phyloP scores from a whole-genome alignment of 176 grass and related monocot genomes.

The Oropetium thomaeum region DNA sequence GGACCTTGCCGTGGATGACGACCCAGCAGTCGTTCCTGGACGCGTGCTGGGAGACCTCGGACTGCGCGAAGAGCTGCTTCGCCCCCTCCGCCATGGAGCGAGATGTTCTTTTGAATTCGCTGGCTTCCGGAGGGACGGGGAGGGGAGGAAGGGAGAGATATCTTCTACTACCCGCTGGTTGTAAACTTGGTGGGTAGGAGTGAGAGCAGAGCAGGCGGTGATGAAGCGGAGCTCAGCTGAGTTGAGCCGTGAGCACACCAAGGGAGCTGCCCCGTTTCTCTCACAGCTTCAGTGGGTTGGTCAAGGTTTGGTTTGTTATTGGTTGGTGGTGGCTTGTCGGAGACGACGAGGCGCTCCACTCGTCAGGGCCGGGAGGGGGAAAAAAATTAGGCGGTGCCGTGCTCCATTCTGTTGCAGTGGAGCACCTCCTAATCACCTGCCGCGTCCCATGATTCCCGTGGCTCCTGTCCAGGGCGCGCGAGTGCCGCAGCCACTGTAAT shows the following conservation, averaged over 20 bases:
- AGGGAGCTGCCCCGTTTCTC: neutral
- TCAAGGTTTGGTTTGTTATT: slow-evolving; percentile 6
- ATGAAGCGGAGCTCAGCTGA: neutral
- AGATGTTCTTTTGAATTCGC: too few species aligned
- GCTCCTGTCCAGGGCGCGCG: too few species aligned
- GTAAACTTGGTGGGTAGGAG: neutral
- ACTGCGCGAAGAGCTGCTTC: slow-evolving; percentile 47
- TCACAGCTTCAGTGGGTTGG: neutral
- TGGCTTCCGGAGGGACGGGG: neutral
- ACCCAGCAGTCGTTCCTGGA: slow-evolving; percentile 77
- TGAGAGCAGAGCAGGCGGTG: neutral
- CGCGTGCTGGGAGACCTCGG: slow-evolving; percentile 48
- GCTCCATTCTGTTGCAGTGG: too few species aligned
- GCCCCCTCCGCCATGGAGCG: slow-evolving; percentile 37
- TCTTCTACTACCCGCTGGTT: neutral
- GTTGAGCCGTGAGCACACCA: slow-evolving; percentile 32
- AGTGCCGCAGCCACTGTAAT: too few species aligned
- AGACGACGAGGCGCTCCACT: neutral
- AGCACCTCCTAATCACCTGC: too few species aligned
- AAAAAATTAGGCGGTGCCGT: too few species aligned
- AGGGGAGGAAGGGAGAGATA: neutral
- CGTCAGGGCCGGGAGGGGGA: neutral
- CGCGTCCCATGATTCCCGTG: too few species aligned
- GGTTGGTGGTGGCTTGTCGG: neutral
- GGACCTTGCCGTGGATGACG: slow-evolving; percentile 69